Conservation (phyloP, 2,329 filamentous ascomycete species). For the Fusarium azukiicola region DNA sequence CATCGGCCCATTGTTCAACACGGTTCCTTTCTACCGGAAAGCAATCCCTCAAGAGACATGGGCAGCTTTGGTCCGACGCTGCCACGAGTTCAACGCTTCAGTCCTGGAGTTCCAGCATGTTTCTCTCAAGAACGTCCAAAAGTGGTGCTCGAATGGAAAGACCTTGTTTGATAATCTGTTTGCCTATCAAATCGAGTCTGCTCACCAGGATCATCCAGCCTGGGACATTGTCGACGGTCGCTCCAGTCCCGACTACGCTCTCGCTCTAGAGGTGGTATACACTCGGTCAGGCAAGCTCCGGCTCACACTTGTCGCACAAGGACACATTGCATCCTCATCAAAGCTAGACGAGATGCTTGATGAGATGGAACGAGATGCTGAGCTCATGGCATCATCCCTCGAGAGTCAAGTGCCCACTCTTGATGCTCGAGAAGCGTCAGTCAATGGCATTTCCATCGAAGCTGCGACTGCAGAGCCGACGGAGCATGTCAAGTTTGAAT, state of each 20-base stretch:
- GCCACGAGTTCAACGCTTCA: conserved; percentile 86
- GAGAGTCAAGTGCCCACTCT: conserved; percentile 33
- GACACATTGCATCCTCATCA: conserved; percentile 57
- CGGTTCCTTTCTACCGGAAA: conserved; percentile 84
- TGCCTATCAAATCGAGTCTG: conserved; percentile 84
- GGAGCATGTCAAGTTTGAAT: conserved; percentile 70
- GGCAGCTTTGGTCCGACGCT: conserved; percentile 78
- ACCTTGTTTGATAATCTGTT: conserved; percentile 90
- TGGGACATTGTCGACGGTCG: conserved; percentile 77
- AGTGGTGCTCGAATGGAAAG: conserved; percentile 83
- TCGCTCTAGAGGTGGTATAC: conserved; percentile 88
- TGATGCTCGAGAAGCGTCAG: neutral
- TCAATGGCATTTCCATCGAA: neutral
- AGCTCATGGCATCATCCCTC: conserved; percentile 30
- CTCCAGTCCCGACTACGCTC: conserved; percentile 83
- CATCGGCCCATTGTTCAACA: conserved; percentile 95
- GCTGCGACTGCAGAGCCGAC: conserved; percentile 58
- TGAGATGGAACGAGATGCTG: conserved; percentile 58
- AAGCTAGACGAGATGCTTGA: conserved; percentile 60
- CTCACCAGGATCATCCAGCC: conserved; percentile 58
- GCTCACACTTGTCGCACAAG: conserved; percentile 80
- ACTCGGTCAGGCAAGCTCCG: conserved; percentile 69
- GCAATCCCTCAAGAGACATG: conserved; percentile 73
- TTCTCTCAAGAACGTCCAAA: conserved; percentile 88
- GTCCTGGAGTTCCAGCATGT: conserved; percentile 86